Evolutionary conservation across 176 grass and related monocot species (phyloP), one percentile per base, ranked within the genome.

Genomic region (Tuctoria greenei): DNA sequence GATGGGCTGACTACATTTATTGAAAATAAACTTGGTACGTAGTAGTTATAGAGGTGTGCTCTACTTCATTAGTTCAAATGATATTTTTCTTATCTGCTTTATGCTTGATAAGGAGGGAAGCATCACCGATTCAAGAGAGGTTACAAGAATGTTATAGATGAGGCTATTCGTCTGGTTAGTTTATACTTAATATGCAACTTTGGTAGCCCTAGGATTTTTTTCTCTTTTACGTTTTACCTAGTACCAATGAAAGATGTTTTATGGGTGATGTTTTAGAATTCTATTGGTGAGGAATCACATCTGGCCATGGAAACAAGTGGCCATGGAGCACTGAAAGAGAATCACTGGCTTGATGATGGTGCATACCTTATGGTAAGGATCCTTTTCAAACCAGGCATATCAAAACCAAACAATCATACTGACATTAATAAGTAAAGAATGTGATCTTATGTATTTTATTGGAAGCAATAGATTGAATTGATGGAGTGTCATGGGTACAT

Each of bases 81-180:
- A 56, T 71, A 18, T 61, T 70, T 15, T 75, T 18, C 39, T 83
- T 81, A 66, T 45, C 50, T 57, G 26, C 78, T 58, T 79, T 83
- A 72, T 79, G 37, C 71, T 61, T 56, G 73, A 94, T 43, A 82
- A 98, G 95, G 95, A 64, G 95, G 91, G 65, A 98, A 98, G 77
- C 95, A 98, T 87, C 91, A 94, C 64, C 86, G 91, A 79, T 98
- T 92, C 89, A 98, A 90, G 65, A 75, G 91, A 76, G 95, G 91
- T 36, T 99, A 99, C 85, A 99, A 95, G 86, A 99, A 99, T 85
- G 89, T 99, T 72, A 99, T 99, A 74, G 95, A 99, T 90, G 95
- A 99, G 84, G 91, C 91, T 69, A 90, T 90, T 88, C 85, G 77
- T 79, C 81, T 95, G 95, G 95, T 92, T 59, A 91, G 75, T 85